These are phyloP conservation scores for Scutellospora calospora DNA, from an alignment of 371 early-diverging fungal genomes.

Conservation along the genomic window DNA sequence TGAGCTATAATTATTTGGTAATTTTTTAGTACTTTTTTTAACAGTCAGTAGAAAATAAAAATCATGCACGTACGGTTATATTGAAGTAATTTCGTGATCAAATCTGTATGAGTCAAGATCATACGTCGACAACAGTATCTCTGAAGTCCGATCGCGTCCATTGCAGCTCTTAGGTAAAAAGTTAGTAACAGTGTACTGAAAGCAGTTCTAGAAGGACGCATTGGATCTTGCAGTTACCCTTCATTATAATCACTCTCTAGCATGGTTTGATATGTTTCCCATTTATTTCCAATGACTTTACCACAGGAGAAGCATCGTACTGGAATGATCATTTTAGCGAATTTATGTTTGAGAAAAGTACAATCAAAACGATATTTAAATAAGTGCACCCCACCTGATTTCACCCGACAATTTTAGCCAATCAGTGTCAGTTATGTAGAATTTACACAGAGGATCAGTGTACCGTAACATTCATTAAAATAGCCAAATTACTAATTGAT, in stretches of 20 bases:
- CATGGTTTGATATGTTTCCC: slow-evolving; percentile 92
- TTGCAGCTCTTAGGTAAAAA: slow-evolving; percentile 71
- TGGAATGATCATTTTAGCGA: slow-evolving; percentile 89
- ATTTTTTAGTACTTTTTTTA: too few species aligned
- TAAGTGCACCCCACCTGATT: too few species aligned
- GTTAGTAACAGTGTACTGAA: background rate
- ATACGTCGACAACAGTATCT: slow-evolving; percentile 99
- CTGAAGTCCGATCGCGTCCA: slow-evolving; percentile 93
- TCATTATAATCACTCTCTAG: slow-evolving; percentile 81
- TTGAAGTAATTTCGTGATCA: slow-evolving; percentile 98
- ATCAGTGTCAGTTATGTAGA: too few species aligned
- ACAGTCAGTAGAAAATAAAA: background rate
- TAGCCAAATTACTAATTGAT: too few species aligned
- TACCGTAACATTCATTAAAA: too few species aligned
- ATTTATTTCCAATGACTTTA: slow-evolving; percentile 98
- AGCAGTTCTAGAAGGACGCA: background rate
- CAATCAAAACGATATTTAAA: too few species aligned
- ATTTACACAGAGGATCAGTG: too few species aligned
- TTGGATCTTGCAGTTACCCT: slow-evolving; percentile 72
- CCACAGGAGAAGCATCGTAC: slow-evolving; percentile 98
- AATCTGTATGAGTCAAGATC: slow-evolving; percentile 98
- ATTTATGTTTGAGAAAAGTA: too few species aligned
- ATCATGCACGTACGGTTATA: slow-evolving; percentile 80
- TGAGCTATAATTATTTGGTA: slow-evolving; percentile 30
- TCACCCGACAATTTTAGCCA: too few species aligned